Conservation (phyloP, 345 rosid species). For the Brassica nigra region DNA sequence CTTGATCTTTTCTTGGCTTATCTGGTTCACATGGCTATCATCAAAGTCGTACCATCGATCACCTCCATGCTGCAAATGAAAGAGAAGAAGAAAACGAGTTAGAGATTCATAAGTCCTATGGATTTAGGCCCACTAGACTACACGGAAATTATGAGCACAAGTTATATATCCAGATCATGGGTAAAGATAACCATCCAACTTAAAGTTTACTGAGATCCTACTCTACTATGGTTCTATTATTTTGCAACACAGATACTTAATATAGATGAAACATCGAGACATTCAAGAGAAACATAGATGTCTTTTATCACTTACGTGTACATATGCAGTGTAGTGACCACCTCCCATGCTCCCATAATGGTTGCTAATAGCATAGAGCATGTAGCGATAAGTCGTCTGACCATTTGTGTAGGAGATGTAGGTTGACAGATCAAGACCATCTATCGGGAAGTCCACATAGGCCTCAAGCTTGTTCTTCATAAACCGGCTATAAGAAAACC, state of each 20-base stretch:
- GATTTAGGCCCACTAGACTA: neutral
- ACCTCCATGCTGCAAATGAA: constrained; percentile 71
- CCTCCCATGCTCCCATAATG: constrained; percentile 98
- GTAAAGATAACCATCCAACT: neutral
- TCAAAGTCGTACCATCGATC: constrained; percentile 92
- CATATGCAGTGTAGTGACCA: constrained; percentile 97
- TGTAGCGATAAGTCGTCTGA: constrained; percentile 59
- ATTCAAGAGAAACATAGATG: constrained; percentile 2
- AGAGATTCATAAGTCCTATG: neutral
- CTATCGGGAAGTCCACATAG: constrained; percentile 86
- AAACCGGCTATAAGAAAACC: constrained; percentile 88
- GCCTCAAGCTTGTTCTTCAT: constrained; percentile 93
- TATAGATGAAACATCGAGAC: neutral
- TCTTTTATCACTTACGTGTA: constrained; percentile 73
- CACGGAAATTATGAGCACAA: neutral
- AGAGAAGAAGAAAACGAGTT: neutral
- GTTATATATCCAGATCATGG: neutral
- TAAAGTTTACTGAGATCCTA: neutral
- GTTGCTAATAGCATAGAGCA: constrained; percentile 93
- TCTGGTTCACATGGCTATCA: constrained; percentile 75
- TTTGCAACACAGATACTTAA: constrained; percentile 3
- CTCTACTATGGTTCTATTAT: constrained; percentile 1
- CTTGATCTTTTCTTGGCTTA: constrained; percentile 82
- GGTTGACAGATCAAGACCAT: constrained; percentile 79
- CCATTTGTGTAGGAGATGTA: constrained; percentile 64